Evolutionary conservation across 1,284 basidiomycete genomes (phyloP).

Genomic region (Malassezia pachydermatis): DNA sequence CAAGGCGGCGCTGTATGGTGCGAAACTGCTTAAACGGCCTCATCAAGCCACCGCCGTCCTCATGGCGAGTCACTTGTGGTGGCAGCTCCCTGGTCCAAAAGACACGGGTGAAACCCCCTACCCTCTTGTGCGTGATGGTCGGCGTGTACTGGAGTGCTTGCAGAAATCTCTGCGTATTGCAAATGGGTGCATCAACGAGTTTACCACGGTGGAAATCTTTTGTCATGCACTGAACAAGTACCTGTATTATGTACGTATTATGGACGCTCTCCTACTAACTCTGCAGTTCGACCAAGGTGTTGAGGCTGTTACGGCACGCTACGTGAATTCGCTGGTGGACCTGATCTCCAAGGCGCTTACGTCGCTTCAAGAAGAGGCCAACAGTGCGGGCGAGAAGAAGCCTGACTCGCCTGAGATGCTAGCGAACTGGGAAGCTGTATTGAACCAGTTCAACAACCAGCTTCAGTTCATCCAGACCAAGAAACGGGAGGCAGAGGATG

Average conservation of each 20-base stretch:
- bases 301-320: slow-evolving; percentile 39
- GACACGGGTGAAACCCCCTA: slow-evolving; percentile 19
- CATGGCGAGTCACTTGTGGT: slow-evolving; percentile 47
- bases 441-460: slow-evolving; percentile 81
- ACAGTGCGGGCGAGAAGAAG: slow-evolving; percentile 54
- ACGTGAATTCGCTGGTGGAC: slow-evolving; percentile 44
- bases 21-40: slow-evolving; percentile 46
- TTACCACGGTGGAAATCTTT: slow-evolving; percentile 43
- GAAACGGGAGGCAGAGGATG: slow-evolving; percentile 51
- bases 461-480: slow-evolving; percentile 67
- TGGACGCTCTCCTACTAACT: background rate
- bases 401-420: slow-evolving; percentile 59
- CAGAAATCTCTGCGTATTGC: slow-evolving; percentile 46
- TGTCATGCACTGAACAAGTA: slow-evolving; percentile 44
- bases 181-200: slow-evolving; percentile 45
- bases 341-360: slow-evolving; percentile 40
- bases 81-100: slow-evolving; percentile 34
- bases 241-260: slow-evolving; percentile 34
- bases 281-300: slow-evolving; percentile 37
- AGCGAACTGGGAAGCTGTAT: slow-evolving; percentile 80
- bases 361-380: slow-evolving; percentile 1
- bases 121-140: slow-evolving; percentile 38
- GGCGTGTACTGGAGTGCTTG: slow-evolving; percentile 44
- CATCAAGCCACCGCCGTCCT: slow-evolving; percentile 46
- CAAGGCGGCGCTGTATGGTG: slow-evolving; percentile 42